Evolutionary conservation across 495 filamentous ascomycete species (phyloP).

Genomic region (Penicillium lividum): DNA sequence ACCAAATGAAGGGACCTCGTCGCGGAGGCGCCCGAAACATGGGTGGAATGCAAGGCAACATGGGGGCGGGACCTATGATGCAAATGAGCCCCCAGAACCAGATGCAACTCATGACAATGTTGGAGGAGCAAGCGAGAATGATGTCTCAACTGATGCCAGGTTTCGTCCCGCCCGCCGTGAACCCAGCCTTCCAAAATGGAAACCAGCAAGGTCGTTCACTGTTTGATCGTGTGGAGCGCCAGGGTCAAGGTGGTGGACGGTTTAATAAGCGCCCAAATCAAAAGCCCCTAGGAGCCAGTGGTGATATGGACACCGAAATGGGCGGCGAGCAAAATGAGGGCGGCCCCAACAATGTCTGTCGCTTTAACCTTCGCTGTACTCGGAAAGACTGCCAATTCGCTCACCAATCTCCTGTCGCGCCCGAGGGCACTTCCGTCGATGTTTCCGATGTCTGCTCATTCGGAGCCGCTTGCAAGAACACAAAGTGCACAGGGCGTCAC

Average conservation of each 20-base stretch:
- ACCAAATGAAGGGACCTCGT: conserved; percentile 68
- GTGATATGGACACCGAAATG: conserved; percentile 43
- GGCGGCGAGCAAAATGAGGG: conserved; percentile 55
- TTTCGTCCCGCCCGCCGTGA: conserved; percentile 50
- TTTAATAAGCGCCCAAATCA: conserved; percentile 38
- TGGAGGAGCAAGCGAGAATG: conserved; percentile 86
- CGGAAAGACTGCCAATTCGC: conserved; percentile 89
- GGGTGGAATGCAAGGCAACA: conserved; percentile 49
- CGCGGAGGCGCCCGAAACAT: conserved; percentile 53
- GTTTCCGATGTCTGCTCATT: conserved; percentile 77
- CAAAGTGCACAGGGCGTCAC: conserved; percentile 88
- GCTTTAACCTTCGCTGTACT: conserved; percentile 83
- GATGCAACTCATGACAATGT: conserved; percentile 78
- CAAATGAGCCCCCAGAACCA: conserved; percentile 67
- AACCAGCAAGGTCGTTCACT: conserved; percentile 63
- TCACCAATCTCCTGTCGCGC: conserved; percentile 90
- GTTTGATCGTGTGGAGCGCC: conserved; percentile 72
- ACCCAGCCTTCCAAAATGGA: conserved; percentile 55
- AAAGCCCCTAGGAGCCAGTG: conserved; percentile 29
- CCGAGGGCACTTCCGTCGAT: conserved; percentile 78
- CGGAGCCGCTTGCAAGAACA: conserved; percentile 90
- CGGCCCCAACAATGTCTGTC: conserved; percentile 60
- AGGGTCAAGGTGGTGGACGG: conserved; percentile 40
- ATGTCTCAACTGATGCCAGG: conserved; percentile 68
- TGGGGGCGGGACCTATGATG: conserved; percentile 41